phyloP scores from a whole-genome alignment of 2,329 filamentous ascomycete species.

The Bipolaris cookei region DNA sequence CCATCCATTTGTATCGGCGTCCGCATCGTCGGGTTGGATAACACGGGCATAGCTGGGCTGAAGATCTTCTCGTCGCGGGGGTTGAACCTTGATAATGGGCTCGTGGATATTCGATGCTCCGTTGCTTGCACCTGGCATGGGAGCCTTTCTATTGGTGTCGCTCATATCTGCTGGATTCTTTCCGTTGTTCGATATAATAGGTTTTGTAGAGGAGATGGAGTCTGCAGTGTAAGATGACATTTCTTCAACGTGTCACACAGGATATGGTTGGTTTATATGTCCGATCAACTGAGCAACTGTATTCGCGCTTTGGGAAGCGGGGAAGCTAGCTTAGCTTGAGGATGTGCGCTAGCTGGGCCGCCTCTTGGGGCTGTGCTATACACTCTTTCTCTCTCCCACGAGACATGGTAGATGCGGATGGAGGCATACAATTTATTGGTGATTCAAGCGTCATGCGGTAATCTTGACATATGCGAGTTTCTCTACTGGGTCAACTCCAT shows the following conservation, averaged over 20 bases:
- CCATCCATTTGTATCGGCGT: conserved; percentile 79
- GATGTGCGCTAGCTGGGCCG: conserved; percentile 17
- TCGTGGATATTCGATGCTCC: conserved; percentile 26
- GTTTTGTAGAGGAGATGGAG: conserved; percentile 37
- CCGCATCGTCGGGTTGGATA: conserved; percentile 67
- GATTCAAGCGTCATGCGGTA: neutral
- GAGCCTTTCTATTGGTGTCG: conserved; percentile 50
- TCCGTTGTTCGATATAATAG: conserved; percentile 27
- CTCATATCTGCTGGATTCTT: conserved; percentile 33
- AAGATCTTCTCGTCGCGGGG: conserved; percentile 80
- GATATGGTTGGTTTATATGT: conserved; percentile 28
- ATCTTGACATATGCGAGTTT: neutral
- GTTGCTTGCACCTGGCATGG: conserved; percentile 20
- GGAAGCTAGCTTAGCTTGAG: conserved; percentile 27
- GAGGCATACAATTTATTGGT: neutral
- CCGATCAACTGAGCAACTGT: conserved; percentile 7
- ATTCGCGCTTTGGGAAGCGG: conserved; percentile 22
- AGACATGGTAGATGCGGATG: neutral
- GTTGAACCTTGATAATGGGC: conserved; percentile 68
- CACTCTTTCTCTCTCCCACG: conserved; percentile 5
- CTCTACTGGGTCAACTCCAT: neutral
- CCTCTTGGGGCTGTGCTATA: conserved; percentile 26
- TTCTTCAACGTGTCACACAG: neutral
- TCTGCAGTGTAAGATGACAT: conserved; percentile 21
- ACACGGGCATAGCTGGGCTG: conserved; percentile 79